Base-by-base conservation (phyloP, 257 asterid species). In the Gentiana dahurica region DNA sequence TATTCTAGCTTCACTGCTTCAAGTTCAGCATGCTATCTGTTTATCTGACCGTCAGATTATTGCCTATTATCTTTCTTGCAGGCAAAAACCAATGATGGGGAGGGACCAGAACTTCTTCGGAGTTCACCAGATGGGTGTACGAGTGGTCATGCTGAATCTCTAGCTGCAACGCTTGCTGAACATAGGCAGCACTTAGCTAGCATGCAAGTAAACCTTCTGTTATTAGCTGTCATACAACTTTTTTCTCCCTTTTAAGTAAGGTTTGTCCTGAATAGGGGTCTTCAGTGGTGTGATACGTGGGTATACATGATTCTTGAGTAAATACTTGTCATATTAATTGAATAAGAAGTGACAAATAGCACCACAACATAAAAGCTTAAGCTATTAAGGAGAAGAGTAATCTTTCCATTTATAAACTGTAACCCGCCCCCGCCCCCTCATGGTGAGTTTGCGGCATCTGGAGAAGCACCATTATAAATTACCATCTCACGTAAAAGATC, bases 1-100 rank as follows among this genome's bases (percentile, higher is more conserved):
- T 24, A 24, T 41, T 41, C 9, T 41, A 41, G 49, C 49, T 38
- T 38, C 43, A 34, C 60, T 38, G 15, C 11, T 55, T 55, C 24
- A 24, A 36, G 24, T 55, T 6, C 13, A 8, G n/a, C 24, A n/a
- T 37, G 37, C 47, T 6, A 37, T 8, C 44, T 1, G 51, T 15
- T 57, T 46, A 39, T 46, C n/a, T 57, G 13, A 61, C 46, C 36
- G 52, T 54, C 58, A 52, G 36, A 12, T 33, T 59, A 50, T 44
- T 45, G 12, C 57, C 45, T 24, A 24, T 24, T 24, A 24, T 24
- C 24, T 24, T 46, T 61, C 55, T 65, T 69, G 60, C 83, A 91
- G 98, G 83, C 95, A 75, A 91, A 87, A 68, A 66, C 88, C 76
- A 91, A 91, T 68, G 94, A 85, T 61, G 98, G 98, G 39, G 86